Conservation (phyloP, 176 grass and related monocot species). For the Tillandsia fasciculata region DNA sequence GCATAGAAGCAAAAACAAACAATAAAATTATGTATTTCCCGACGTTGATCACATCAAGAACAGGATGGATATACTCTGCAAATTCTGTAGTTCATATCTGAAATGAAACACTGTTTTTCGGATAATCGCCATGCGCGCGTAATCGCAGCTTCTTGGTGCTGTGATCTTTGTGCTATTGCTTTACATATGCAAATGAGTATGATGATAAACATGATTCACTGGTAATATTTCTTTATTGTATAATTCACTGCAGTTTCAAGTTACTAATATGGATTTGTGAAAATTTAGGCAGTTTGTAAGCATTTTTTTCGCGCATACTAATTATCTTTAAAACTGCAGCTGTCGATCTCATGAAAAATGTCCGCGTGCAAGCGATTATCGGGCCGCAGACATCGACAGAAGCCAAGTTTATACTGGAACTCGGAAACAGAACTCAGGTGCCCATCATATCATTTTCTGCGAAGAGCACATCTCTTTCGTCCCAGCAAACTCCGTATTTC, state of each 20-base stretch:
- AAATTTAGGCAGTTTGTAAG: neutral
- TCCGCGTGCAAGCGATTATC: slow-evolving; percentile 58
- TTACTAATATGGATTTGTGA: neutral
- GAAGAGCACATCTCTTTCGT: slow-evolving; percentile 16
- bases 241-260: neutral
- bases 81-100: no score
- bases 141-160: no score
- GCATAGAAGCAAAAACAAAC: no score
- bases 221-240: no score
- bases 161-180: no score
- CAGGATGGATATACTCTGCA: no score
- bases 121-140: no score
- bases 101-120: no score
- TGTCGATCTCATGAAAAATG: slow-evolving; percentile 70
- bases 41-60: no score
- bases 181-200: no score
- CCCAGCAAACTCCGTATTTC: slow-evolving; percentile 51
- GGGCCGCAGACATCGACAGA: slow-evolving; percentile 58
- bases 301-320: neutral
- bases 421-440: slow-evolving; percentile 54
- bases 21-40: no score
- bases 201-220: no score
- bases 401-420: slow-evolving; percentile 49
- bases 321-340: slow-evolving; percentile 21
- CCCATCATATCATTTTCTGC: slow-evolving; percentile 67